These are phyloP conservation scores for Phytophthora sp. DNA, from an alignment of 352 stramenopile species.

Conservation along the genomic window DNA sequence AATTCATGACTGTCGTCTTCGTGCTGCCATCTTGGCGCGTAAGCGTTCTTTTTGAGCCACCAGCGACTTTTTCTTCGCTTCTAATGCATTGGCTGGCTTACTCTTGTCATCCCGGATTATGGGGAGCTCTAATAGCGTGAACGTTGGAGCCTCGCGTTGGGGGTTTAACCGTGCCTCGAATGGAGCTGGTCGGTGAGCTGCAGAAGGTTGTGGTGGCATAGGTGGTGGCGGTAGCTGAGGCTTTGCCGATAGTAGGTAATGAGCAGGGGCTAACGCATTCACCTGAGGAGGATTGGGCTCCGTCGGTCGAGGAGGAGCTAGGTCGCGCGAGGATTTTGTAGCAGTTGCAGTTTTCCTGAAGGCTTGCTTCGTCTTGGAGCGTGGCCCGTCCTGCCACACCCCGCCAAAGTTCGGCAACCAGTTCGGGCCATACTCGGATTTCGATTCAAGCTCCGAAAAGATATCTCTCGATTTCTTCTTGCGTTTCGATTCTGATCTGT, in stretches of 20 bases:
- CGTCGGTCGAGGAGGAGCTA: not conserved
- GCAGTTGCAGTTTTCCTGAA: slow-evolving; percentile 44
- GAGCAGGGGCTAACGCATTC: slow-evolving; percentile 1
- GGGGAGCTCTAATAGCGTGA: not conserved
- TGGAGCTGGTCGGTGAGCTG: not conserved
- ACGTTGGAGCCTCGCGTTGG: not conserved
- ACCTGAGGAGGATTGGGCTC: not conserved
- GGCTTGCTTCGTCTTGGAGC: slow-evolving; percentile 59
- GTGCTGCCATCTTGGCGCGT: slow-evolving; percentile 65
- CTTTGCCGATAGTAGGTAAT: not conserved
- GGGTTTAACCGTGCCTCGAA: not conserved
- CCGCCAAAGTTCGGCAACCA: slow-evolving; percentile 84
- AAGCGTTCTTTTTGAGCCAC: slow-evolving; percentile 73
- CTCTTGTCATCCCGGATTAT: not conserved
- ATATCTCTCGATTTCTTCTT: slow-evolving; percentile 42
- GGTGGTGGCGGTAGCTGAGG: not conserved
- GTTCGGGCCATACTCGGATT: slow-evolving; percentile 38
- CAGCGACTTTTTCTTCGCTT: slow-evolving; percentile 61
- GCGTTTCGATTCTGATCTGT: slow-evolving; percentile 5
- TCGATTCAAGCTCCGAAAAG: slow-evolving; percentile 37
- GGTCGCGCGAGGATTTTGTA: slow-evolving; percentile 16
- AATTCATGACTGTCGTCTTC: slow-evolving; percentile 19
- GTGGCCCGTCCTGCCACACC: slow-evolving; percentile 77
- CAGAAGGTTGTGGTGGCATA: not conserved
- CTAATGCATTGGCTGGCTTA: slow-evolving; percentile 21